Conservation (phyloP, 2,329 filamentous ascomycete genomes). For the Penicillium hesseltinei region DNA sequence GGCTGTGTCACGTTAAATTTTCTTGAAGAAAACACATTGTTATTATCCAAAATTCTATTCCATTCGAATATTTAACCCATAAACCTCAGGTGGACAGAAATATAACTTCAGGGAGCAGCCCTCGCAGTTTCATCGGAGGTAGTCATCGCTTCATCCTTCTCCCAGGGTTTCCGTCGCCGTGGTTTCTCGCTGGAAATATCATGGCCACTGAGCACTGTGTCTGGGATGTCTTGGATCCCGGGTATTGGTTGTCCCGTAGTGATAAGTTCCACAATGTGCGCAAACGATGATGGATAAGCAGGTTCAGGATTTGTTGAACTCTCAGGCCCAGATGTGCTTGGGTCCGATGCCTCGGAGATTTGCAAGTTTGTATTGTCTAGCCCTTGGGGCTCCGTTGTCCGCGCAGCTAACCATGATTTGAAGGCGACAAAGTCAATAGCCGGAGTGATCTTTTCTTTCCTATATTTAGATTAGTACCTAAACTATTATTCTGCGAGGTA, state of each 20-base stretch:
- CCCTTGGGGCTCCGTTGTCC: constrained; percentile 8
- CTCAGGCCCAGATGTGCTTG: constrained; percentile 6
- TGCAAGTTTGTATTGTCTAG: neutral
- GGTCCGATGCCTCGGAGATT: constrained; percentile 6
- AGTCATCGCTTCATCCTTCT: constrained; percentile 53
- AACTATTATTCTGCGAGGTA: neutral
- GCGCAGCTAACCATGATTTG: constrained; percentile 57
- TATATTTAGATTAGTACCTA: constrained; percentile 12
- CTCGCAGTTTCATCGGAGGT: constrained; percentile 3
- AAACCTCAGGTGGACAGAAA: neutral
- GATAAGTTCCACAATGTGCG: constrained; percentile 81
- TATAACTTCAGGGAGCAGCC: constrained; percentile 1
- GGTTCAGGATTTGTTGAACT: constrained; percentile 38
- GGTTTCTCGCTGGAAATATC: constrained; percentile 56
- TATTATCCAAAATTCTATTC: constrained; percentile 15
- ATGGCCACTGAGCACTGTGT: constrained; percentile 70
- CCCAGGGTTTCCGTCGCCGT: constrained; percentile 74
- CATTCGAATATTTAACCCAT: neutral
- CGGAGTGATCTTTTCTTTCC: constrained; percentile 38
- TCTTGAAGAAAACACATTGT: constrained; percentile 9
- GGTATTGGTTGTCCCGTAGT: constrained; percentile 79
- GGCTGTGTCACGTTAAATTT: constrained; percentile 7
- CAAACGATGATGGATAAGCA: constrained; percentile 77
- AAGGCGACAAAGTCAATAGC: constrained; percentile 66
- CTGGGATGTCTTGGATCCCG: constrained; percentile 82